A percentile compares a stretch with the other conserved stretches of the same genome.
phyloP scores from a whole-genome alignment of 768 basidiomycete genomes.

The Lactarius sanguifluus region DNA sequence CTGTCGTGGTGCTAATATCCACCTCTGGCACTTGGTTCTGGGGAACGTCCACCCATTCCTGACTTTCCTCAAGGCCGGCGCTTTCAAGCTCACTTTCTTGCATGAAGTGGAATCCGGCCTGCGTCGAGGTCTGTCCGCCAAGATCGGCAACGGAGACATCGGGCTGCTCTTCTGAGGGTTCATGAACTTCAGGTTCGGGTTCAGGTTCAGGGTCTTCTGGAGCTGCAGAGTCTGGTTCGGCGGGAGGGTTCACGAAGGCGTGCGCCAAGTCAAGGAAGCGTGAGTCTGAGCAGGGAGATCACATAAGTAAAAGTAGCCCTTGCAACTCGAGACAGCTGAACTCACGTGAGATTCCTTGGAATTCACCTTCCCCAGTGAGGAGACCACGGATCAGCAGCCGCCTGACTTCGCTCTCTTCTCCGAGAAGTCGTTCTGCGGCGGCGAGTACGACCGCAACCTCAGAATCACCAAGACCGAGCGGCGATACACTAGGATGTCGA shows the following conservation, averaged over 20 bases:
- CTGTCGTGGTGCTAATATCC: background rate
- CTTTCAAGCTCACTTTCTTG: constrained; percentile 76
- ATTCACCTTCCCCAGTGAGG: constrained; percentile 56
- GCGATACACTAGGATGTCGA: constrained; percentile 45
- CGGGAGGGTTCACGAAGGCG: constrained; percentile 49
- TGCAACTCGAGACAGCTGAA: constrained; percentile 23
- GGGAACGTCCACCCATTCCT: constrained; percentile 28
- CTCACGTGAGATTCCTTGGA: constrained; percentile 66
- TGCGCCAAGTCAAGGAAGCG: constrained; percentile 60
- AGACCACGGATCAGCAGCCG: constrained; percentile 53
- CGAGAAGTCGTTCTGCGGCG: constrained; percentile 53
- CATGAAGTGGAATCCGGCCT: constrained; percentile 69
- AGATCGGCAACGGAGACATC: constrained; percentile 35
- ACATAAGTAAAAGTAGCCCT: constrained; percentile 7
- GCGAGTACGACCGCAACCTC: constrained; percentile 59
- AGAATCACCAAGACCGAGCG: constrained; percentile 45
- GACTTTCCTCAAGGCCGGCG: constrained; percentile 29
- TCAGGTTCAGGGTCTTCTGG: constrained; percentile 7
- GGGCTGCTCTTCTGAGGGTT: constrained; percentile 14
- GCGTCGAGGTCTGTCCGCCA: constrained; percentile 42
- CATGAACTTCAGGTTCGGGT: constrained; percentile 20
- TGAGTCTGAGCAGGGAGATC: constrained; percentile 45
- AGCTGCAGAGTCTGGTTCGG: constrained; percentile 14
- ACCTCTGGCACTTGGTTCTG: constrained; percentile 19
- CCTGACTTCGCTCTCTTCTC: constrained; percentile 53